Conservation (phyloP, 2,329 filamentous ascomycete species). For the Westerdykella sp. region DNA sequence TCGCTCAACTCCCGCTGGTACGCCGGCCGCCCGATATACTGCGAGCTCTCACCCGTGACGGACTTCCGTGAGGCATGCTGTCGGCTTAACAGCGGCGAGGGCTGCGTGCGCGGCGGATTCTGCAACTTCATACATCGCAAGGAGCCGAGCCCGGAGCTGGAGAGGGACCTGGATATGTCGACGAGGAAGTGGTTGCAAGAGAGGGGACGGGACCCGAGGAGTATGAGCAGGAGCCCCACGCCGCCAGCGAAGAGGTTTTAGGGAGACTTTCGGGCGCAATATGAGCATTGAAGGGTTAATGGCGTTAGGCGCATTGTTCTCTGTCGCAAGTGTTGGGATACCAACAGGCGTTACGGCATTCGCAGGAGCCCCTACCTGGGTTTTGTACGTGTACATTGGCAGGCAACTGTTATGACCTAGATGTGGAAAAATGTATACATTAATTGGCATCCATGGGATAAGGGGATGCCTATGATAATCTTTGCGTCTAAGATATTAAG, state of each 20-base stretch:
- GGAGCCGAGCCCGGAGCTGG: slow-evolving; percentile 82
- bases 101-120: slow-evolving; percentile 91
- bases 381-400: too few species aligned
- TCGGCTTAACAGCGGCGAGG: slow-evolving; percentile 86
- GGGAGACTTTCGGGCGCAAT: too few species aligned
- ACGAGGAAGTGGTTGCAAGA: slow-evolving; percentile 96
- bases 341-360: too few species aligned
- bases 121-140: slow-evolving; percentile 99
- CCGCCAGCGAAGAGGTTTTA: slow-evolving; percentile 61
- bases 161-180: slow-evolving; percentile 75
- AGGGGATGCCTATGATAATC: too few species aligned
- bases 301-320: too few species aligned
- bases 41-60: slow-evolving; percentile 92
- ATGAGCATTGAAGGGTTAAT: too few species aligned
- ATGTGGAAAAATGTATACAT: too few species aligned
- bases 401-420: too few species aligned
- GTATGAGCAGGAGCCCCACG: slow-evolving; percentile 73
- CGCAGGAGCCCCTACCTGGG: too few species aligned
- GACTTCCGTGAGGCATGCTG: slow-evolving; percentile 98
- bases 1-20: slow-evolving; percentile 94
- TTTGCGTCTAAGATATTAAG: not conserved
- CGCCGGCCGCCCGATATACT: slow-evolving; percentile 93
- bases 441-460: too few species aligned
- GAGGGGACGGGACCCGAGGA: slow-evolving; percentile 77
- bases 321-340: too few species aligned